phyloP scores from a whole-genome alignment of 2,329 filamentous ascomycete genomes.

The Penicillium sumatraense region DNA sequence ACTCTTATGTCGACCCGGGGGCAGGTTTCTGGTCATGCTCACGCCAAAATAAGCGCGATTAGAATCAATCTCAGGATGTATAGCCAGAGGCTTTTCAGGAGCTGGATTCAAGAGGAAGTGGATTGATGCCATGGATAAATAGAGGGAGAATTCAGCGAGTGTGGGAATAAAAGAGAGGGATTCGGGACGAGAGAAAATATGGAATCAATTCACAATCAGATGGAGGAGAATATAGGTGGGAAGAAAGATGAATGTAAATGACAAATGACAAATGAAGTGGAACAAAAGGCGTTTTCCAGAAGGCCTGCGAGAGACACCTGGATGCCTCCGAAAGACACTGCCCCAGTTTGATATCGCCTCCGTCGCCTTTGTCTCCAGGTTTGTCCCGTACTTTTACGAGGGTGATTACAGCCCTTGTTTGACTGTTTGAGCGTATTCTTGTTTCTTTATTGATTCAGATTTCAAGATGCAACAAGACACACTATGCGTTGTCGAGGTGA shows the following conservation, averaged over 20 bases:
- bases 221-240: conserved; percentile 15
- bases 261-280: conserved; percentile 18
- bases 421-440: background rate
- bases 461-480: background rate
- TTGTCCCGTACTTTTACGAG: conserved; percentile 11
- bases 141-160: background rate
- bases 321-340: conserved; percentile 20
- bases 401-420: conserved; percentile 8
- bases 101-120: conserved; percentile 69
- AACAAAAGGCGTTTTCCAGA: conserved; percentile 33
- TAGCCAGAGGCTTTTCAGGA: conserved; percentile 36
- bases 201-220: conserved; percentile 12
- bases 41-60: background rate
- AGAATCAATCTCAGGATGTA: background rate
- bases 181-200: conserved; percentile 6
- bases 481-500: conserved; percentile 1
- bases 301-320: conserved; percentile 15
- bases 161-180: conserved; percentile 11
- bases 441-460: background rate
- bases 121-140: conserved; percentile 63
- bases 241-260: conserved; percentile 3
- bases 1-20: conserved; percentile 35
- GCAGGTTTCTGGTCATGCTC: background rate
- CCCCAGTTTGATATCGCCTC: conserved; percentile 17
- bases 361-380: conserved; percentile 6